Conservation (phyloP, 176 grass and related monocot genomes). For the Microstegium vimineum region DNA sequence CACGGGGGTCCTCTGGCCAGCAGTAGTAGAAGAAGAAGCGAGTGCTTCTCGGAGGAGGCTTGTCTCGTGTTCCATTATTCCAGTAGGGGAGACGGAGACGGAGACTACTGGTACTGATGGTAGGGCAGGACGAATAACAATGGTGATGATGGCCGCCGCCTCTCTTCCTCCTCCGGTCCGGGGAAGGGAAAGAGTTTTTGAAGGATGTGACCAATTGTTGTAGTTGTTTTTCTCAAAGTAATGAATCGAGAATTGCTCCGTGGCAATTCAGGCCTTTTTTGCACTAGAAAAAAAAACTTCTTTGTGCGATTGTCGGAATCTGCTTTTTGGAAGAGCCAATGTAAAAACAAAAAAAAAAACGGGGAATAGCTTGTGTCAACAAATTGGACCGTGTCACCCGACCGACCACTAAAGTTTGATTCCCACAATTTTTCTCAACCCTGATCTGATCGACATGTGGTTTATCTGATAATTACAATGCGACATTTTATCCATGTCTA, state of each 20-base stretch:
- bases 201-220: slow-evolving; percentile 1
- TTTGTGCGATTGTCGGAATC: neutral
- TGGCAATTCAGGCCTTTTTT: neutral
- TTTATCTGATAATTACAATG: too few relatives aligned
- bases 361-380: neutral
- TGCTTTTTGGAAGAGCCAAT: neutral
- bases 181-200: slow-evolving; percentile 41
- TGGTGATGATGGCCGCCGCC: neutral
- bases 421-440: neutral
- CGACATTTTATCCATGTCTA: too few relatives aligned
- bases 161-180: too few relatives aligned
- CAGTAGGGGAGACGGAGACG: neutral
- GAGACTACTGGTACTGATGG: neutral
- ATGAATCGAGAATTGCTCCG: neutral
- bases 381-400: neutral
- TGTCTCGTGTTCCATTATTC: neutral
- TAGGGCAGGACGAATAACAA: slow-evolving; percentile 24
- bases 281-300: neutral
- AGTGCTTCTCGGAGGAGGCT: slow-evolving; percentile 41
- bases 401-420: neutral
- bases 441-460: too few relatives aligned
- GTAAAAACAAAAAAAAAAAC: too few relatives aligned
- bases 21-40: slow-evolving; percentile 8
- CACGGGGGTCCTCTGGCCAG: slow-evolving; percentile 26
- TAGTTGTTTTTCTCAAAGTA: neutral